Conservation (phyloP, 257 asterid species). For the Lycium barbarum region DNA sequence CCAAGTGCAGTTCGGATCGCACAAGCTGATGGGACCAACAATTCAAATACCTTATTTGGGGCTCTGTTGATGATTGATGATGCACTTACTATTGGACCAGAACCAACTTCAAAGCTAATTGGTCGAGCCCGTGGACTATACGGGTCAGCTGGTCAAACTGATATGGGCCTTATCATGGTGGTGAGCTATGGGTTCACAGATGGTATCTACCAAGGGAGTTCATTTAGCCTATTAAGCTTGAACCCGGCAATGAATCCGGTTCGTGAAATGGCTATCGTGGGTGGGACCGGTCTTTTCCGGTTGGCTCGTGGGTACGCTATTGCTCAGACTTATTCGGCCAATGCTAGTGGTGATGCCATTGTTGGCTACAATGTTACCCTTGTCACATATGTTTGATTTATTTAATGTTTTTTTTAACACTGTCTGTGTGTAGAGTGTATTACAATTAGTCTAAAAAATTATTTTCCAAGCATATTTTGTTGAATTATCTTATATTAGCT, state of each 20-base stretch:
- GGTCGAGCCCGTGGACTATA: constrained; percentile 89
- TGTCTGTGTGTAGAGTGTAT: no score
- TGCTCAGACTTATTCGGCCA: constrained; percentile 53
- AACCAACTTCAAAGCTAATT: constrained; percentile 51
- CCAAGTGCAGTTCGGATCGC: constrained; percentile 63
- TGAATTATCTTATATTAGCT: no score
- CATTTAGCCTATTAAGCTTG: constrained; percentile 69
- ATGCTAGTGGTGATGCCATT: constrained; percentile 46
- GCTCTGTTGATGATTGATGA: constrained; percentile 66
- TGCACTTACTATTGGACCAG: constrained; percentile 67
- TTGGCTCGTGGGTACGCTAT: constrained; percentile 77
- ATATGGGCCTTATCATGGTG: constrained; percentile 66
- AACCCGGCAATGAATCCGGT: constrained; percentile 49
- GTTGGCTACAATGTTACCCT: constrained; percentile 53
- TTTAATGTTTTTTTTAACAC: no score
- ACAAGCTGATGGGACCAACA: constrained; percentile 41
- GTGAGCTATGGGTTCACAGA: constrained; percentile 62
- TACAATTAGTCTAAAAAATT: no score
- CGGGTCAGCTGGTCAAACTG: constrained; percentile 68
- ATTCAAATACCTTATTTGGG: constrained; percentile 57
- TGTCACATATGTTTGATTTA: constrained; percentile 18
- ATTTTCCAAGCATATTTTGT: no score
- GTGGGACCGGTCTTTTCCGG: constrained; percentile 86
- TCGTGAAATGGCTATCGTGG: constrained; percentile 85
- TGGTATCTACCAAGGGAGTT: constrained; percentile 72